Conservation (phyloP, 208 protist species). For the Acanthamoeba polyphaga region DNA sequence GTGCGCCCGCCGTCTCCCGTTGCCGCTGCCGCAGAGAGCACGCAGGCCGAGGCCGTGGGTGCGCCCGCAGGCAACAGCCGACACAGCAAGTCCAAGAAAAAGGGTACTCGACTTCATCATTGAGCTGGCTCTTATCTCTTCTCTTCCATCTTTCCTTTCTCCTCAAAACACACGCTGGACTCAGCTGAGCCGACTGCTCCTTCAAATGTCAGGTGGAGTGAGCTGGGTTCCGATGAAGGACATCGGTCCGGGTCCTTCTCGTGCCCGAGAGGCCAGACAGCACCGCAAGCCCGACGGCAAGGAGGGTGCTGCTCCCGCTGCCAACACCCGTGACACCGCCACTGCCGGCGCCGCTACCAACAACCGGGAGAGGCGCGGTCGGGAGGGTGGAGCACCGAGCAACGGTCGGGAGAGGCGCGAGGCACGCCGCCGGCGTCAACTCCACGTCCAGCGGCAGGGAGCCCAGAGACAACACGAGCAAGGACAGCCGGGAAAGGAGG, state of each 20-base stretch:
- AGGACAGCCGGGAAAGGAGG: background rate
- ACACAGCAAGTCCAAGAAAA: slow-evolving; percentile 2
- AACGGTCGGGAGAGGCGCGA: background rate
- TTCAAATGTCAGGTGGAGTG: background rate
- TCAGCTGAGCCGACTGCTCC: background rate
- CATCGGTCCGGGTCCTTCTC: background rate
- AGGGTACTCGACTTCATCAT: background rate
- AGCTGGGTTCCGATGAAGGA: slow-evolving; percentile 20
- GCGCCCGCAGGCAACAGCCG: background rate
- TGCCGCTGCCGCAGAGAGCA: background rate
- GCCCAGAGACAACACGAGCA: background rate
- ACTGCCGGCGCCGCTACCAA: background rate
- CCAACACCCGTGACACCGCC: background rate
- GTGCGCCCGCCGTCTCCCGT: background rate
- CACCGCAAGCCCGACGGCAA: background rate
- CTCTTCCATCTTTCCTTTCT: background rate
- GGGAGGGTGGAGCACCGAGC: background rate
- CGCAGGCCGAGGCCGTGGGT: background rate
- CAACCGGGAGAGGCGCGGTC: slow-evolving; percentile 8
- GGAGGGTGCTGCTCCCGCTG: background rate
- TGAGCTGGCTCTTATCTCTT: too few relatives aligned
- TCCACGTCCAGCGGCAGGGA: background rate
- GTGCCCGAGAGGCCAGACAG: background rate
- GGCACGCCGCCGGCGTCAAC: background rate
- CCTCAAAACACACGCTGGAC: background rate